Evolutionary conservation across 352 stramenopile species (phyloP), one percentile per base, ranked within the genome.

Genomic region (Elongisporangium prolatum): DNA sequence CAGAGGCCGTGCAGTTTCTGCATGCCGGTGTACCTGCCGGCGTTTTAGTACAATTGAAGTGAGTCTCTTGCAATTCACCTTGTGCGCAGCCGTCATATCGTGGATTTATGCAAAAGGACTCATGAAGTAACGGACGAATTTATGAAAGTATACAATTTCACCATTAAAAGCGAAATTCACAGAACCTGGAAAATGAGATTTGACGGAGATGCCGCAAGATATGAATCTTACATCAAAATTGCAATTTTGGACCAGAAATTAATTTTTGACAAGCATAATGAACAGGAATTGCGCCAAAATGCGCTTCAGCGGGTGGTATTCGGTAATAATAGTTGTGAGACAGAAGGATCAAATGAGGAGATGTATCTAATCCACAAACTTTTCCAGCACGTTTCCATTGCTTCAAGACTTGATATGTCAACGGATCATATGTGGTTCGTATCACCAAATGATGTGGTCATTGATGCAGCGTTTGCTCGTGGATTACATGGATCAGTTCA

Each of bases 351-450:
- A 13, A 13, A 16, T 7, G 18, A 60, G 8, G 52, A 67, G 50
- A 40, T 50, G 6, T 13, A 51, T 11, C 21, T 57, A 5, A 28
- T 69, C 6, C 34, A 63, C 13, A 21, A 25, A 3, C 44, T 50
- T 3, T 44, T 65, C 22, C 37, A 8, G 0, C 51, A 56, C 18
- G 16, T 62, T 10, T 48, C 57, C 2, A 34, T 28, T 0, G 50
- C 60, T 17, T 65, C 63, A 0, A 54, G 37, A n/a, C 37, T 56
- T 4, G 21, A 18, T 2, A 55, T 63, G 0, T 50, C 63, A 1
- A 21, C 59, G 21, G 40, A 61, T 9, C 25, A 52, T 18, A 50
- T 22, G 2, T 70, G 64, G 64, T 70, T 70, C 51, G 52, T 70
- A 10, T 54, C 64, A 3, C 34, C 48, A 14, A 51, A 63, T 18